Conservation (phyloP, 305 asterid genomes). For the Striga hermonthica region DNA sequence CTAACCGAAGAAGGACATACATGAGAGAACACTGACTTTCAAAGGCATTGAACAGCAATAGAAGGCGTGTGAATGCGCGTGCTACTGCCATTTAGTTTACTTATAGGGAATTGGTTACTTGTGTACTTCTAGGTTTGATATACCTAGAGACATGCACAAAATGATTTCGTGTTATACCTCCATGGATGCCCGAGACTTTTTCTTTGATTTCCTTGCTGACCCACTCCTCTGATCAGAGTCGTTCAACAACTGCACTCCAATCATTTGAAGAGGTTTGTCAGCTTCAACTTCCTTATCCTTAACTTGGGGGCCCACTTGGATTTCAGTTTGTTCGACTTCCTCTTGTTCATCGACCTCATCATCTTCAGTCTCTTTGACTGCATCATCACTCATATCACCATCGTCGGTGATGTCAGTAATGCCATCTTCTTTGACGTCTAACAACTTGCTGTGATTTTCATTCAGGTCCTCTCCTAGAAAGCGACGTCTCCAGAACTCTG, state of each 20-base stretch:
- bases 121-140: not conserved
- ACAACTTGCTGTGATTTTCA: constrained; percentile 54
- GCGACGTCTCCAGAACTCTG: constrained; percentile 96
- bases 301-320: constrained; percentile 66
- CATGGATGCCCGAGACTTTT: constrained; percentile 62
- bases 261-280: constrained; percentile 92
- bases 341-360: constrained; percentile 53
- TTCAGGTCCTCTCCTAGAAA: constrained; percentile 89
- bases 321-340: constrained; percentile 81
- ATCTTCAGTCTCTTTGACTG: constrained; percentile 51
- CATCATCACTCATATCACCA: constrained; percentile 60
- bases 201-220: constrained; percentile 74
- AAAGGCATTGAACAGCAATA: constrained; percentile 5
- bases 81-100: not conserved
- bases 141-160: constrained; percentile 17
- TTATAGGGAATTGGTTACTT: not conserved
- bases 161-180: constrained; percentile 46
- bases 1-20: constrained; percentile 7
- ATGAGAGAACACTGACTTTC: constrained; percentile 23
- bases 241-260: constrained; percentile 88
- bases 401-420: constrained; percentile 61
- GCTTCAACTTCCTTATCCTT: constrained; percentile 78
- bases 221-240: constrained; percentile 73
- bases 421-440: constrained; percentile 50
- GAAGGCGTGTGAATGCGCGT: not conserved